Base-by-base conservation (phyloP, 2,329 filamentous ascomycete genomes). In the Trematosphaeria pertusa region DNA sequence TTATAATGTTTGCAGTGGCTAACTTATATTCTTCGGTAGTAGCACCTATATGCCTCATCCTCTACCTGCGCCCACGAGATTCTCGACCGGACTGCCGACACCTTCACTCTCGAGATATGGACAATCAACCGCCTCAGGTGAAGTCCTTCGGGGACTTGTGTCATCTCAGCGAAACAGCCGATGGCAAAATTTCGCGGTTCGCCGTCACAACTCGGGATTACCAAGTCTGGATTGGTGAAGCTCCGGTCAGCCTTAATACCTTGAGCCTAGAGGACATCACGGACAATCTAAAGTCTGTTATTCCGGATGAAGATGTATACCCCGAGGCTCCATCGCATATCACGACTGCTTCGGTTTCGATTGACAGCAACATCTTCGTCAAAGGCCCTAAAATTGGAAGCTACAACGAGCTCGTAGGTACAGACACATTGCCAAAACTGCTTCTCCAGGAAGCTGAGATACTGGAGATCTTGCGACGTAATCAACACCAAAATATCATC, bases 401-500 rank as follows among this genome's bases (percentile, higher is more conserved):
- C 28, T 31, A 31, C 11, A 31, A 31, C 11, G 28, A 5, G 28
- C 11, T 31, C 28, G 28, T 12, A 12, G 28, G 28, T 31, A 31
- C 28, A 31, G 28, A 12, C 28, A 12, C 28, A 31, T 31, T 31
- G 28, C 28, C 28, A 12, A 31, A 31, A 31, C 28, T 31, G 11
- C 28, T 31, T 31, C 28, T 31, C 28, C 28, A 31, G 28, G 28
- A 31, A 31, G 28, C 28, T 31, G 58, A 72, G 47, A 64, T 62
- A 9, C 61, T 68, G 22, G 60, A 72, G 32, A 50, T 67, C 39
- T 31, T 59, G 50, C 54, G 60, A 48, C 61, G 54, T 46, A 69
- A 56, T 48, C 63, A 62, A 35, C 45, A 59, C 40, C 62, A 69
- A 37, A 65, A 67, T 28, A 69, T 71, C 33, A 52, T 60, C 30